Base-by-base conservation (phyloP, 225 moss, liverwort and hornwort species). In the Marchantia polymorpha region DNA sequence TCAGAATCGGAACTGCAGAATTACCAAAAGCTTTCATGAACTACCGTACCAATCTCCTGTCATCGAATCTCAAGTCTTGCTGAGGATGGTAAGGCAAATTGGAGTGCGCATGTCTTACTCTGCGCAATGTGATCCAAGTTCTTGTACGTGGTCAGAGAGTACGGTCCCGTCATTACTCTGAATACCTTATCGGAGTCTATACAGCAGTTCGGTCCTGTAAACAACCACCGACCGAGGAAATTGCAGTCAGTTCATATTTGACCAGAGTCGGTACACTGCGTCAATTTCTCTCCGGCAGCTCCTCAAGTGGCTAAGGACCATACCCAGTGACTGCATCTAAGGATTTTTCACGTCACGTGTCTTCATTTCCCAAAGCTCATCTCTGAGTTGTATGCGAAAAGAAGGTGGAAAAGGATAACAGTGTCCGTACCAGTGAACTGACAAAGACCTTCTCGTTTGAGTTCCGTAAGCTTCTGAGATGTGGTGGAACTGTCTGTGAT, bases 201-300 rank as follows among this genome's bases (percentile, higher is more conserved):
- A 64, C 86, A 86, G 47, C 86, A 86, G 55, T 83, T 86, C 19
- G 86, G 83, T 64, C 86, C 86, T 86, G 86, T 77, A n/a, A 67
- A 12, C 7, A 67, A 27, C 67, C 67, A 30, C 27, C 63, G 23
- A 19, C 39, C 39, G 39, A 39, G 3, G 39, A 39, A 39, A 39
- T 39, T 39, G 39, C 39, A 39, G 5, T 39, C 39, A 39, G 39
- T 2, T 39, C 39, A 39, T 39, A 39, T 39, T 39, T 39, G 5
- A 5, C 39, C 39, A 39, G 39, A 39, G 3, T 39, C 5, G 5
- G 39, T 39, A 39, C 39, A 39, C 39, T 39, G 39, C 39, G 39
- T 39, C 39, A 5, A 39, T 39, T 39, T 39, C 2, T 39, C 39
- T 39, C 39, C 39, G 5, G 39, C 39, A 39, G 39, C 39, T 39